Evolutionary conservation across 2,329 filamentous ascomycete genomes (phyloP).

Genomic region (Scleromitrula shiraiana): DNA sequence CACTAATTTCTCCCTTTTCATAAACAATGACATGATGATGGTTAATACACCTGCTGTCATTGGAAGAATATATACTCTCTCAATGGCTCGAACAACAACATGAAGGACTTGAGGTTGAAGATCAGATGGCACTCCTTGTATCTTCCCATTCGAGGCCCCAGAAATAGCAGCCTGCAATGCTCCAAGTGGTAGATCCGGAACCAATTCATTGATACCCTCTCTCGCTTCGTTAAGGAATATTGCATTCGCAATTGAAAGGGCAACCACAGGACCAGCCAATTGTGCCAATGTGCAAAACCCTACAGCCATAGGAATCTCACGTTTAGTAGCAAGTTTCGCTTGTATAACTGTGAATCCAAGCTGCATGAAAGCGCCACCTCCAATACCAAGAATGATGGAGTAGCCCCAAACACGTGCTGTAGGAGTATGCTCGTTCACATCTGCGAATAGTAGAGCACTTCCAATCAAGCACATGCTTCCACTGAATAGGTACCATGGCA

Average conservation of each 20-base stretch:
- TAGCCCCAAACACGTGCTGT: background rate
- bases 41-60: conserved; percentile 24
- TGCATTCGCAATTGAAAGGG: background rate
- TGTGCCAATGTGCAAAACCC: background rate
- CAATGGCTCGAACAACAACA: conserved; percentile 25
- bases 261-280: background rate
- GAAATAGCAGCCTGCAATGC: conserved; percentile 14
- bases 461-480: conserved; percentile 16
- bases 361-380: conserved; percentile 12
- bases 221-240: background rate
- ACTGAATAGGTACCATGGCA: conserved; percentile 29
- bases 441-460: background rate
- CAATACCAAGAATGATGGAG: background rate
- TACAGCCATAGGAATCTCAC: background rate
- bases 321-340: background rate
- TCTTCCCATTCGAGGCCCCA: background rate
- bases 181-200: background rate
- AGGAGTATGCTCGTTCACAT: background rate
- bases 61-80: conserved; percentile 21
- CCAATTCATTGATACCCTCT: background rate
- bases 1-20: conserved; percentile 22
- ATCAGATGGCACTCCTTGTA: background rate
- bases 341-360: conserved; percentile 20
- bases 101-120: background rate
- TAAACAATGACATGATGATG: conserved; percentile 18